These are phyloP conservation scores for Aspergillus cristatus DNA, from an alignment of 495 filamentous ascomycete genomes.

Conservation along the genomic window DNA sequence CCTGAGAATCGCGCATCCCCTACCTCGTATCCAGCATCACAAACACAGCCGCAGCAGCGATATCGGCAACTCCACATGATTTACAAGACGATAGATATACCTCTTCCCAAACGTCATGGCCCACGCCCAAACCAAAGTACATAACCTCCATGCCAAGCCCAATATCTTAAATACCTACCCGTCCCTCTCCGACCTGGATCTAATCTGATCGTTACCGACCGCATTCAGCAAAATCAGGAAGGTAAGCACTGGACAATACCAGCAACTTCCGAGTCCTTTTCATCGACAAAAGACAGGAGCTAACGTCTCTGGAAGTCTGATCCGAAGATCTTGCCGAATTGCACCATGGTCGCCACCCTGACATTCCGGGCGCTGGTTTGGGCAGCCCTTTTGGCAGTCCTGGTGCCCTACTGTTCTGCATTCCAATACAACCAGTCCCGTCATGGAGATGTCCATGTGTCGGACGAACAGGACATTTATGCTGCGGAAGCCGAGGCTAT, in stretches of 20 bases:
- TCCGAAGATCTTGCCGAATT: conserved; percentile 2
- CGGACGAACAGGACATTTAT: conserved; percentile 8
- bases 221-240: not conserved
- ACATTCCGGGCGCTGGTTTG: conserved; percentile 5
- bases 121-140: too few relatives aligned
- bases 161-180: too few relatives aligned
- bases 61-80: too few relatives aligned
- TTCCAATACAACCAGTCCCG: conserved; percentile 4
- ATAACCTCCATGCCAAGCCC: too few relatives aligned
- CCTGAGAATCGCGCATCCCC: too few relatives aligned
- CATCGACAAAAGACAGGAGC: not conserved
- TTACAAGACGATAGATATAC: too few relatives aligned
- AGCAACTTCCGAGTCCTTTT: not conserved
- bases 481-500: conserved; percentile 5
- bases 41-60: too few relatives aligned
- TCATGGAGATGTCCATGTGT: conserved; percentile 4
- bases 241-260: conserved; percentile 1
- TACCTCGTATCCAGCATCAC: too few relatives aligned
- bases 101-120: too few relatives aligned
- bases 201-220: not conserved
- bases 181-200: not conserved
- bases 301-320: not conserved
- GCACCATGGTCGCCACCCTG: conserved; percentile 4
- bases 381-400: conserved; percentile 4
- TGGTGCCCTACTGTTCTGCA: conserved; percentile 6